Evolutionary conservation across 495 filamentous ascomycete species (phyloP).

Genomic region (Acidiella bohemica): DNA sequence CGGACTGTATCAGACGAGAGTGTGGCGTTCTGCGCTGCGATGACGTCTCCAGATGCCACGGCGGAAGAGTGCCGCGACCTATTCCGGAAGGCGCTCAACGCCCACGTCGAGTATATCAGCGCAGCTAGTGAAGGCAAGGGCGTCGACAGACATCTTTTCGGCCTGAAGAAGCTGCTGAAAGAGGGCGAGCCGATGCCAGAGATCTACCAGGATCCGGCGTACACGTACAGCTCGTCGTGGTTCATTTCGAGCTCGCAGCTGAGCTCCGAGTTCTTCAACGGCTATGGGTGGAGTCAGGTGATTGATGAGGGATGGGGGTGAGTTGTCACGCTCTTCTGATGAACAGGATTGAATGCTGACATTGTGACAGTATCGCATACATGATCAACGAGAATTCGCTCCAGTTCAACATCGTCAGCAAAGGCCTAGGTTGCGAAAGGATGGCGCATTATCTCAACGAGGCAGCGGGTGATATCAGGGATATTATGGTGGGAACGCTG

Average conservation of each 20-base stretch:
- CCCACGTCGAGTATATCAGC: constrained; percentile 79
- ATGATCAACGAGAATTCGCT: constrained; percentile 99
- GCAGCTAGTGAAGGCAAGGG: constrained; percentile 84
- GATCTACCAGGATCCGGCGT: constrained; percentile 79
- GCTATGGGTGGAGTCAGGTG: constrained; percentile 98
- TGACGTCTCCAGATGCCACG: constrained; percentile 50
- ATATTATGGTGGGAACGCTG: constrained; percentile 69
- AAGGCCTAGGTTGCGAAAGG: constrained; percentile 75
- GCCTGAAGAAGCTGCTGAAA: constrained; percentile 78
- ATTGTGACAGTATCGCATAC: constrained; percentile 57
- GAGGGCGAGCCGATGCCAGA: constrained; percentile 70
- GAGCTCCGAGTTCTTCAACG: constrained; percentile 94
- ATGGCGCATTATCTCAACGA: constrained; percentile 94
- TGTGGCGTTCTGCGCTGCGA: constrained; percentile 79
- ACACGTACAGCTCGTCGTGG: constrained; percentile 73
- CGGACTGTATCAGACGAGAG: constrained; percentile 83
- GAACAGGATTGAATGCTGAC: constrained; percentile 16
- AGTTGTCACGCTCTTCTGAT: constrained; percentile 15
- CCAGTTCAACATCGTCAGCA: constrained; percentile 97
- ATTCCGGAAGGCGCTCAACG: constrained; percentile 67
- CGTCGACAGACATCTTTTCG: constrained; percentile 93
- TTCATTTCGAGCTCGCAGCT: constrained; percentile 79
- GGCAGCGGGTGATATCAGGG: constrained; percentile 79
- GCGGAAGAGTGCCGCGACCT: constrained; percentile 52
- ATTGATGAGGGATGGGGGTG: constrained; percentile 83